Evolutionary conservation across 805 yeast genomes (phyloP), one percentile per base, ranked within the genome.

Genomic region (Naumovozyma dairenensis): DNA sequence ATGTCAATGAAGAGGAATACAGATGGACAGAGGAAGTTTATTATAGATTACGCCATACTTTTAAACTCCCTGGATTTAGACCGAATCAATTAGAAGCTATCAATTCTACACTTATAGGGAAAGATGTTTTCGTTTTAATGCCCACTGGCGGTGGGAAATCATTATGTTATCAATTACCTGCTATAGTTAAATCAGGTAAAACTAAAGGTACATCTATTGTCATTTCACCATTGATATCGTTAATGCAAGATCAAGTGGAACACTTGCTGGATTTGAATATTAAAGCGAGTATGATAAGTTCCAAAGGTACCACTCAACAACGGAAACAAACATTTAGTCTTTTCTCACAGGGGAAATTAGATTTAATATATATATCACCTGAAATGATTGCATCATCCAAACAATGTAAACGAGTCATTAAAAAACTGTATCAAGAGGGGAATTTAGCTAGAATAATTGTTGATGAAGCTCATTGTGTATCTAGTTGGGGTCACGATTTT

Each of bases 101-200:
- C 5, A 75, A 79, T 47, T 78, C 94, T 1, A 78, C 83, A 20
- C 50, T 78, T 20, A 54, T 70, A 4, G 95, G 96, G 1, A 68
- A 71, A 28, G 98, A 92, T 55, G 94, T 83, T 0, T 85, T 92
- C 60, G 96, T 92, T 2, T 65, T 92, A 46, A 89, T 92, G 95
- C 98, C 98, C 0, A 92, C 98, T 1, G 98, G 98, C 25, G 98
- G 98, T 32, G 98, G 98, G 32, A 92, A 92, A 53, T 87, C 97
- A 0, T 60, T 92, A 20, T 92, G 98, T 54, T 92, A 87, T 57
- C 98, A 92, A 57, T 65, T 92, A 24, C 97, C 98, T 0, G 96
- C 98, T 0, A 64, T 92, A 28, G 76, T 89, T 2, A 65, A 67
- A 27, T 66, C 78, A 2, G 96, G 96, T 1, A 65, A 55, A 16